Base-by-base conservation (phyloP, 2,329 filamentous ascomycete species). In the Ophiostoma sp. region DNA sequence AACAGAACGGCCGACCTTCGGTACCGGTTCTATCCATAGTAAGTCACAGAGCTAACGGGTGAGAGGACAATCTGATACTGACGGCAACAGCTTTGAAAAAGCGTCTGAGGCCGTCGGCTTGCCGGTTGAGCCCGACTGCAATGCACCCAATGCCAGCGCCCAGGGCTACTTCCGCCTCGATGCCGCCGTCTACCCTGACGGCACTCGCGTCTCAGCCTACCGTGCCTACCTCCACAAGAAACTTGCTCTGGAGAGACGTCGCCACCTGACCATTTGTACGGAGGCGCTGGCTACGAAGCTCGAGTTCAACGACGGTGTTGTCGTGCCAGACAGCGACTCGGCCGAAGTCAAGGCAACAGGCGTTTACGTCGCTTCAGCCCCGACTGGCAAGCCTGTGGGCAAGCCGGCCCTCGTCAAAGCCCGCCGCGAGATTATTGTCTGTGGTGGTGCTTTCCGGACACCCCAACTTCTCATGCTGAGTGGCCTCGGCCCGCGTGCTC, bases 401-500 rank as follows among this genome's bases (percentile, higher is more conserved):
- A 78, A 8, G 76, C 22, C 8, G 0, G 66, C 73, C 57, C 74
- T 77, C 28, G 78, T 79, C 22, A 75, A 76, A 28, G 79, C 78
- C 0, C 73, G 74, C 3, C 75, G 79, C 0, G 80, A 82, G 63
- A 78, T 81, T 15, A 79, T 82, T 6, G 25, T 82, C 4, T 79
- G 78, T 74, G 76, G 75, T 12, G 79, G 80, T 2, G 75, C 79
- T 2, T 66, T 79, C 4, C 78, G 78, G 22, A 78, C 78, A 0
- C 80, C 81, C 0, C 80, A 82, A 70, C 63, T 82, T 15, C 76
- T 82, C 0, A 76, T 80, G 74, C 74, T 80, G 25, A 81, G 80
- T 73, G 80, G 80, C 7, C 78, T 82, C 15, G 80, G 81, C 0
- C 78, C 80, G 1, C 73, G 39, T 50, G 45, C 72, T 0, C 73